Conservation (phyloP, 2,329 filamentous ascomycete species). For the Calonectria naviculata region DNA sequence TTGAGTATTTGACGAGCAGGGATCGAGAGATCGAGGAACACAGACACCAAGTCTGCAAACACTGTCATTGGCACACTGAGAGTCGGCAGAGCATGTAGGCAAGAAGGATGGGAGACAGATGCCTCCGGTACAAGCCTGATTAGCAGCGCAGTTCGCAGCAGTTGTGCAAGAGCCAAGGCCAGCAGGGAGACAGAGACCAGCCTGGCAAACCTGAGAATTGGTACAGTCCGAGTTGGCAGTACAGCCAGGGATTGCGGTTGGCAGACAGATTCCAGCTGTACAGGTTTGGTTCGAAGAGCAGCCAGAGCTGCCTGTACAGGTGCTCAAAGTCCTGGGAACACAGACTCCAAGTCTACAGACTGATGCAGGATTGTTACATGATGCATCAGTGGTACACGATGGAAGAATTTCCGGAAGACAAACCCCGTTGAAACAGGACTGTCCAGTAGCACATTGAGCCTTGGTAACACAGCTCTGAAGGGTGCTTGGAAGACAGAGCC, state of each 20-base stretch:
- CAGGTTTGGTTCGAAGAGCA: background rate
- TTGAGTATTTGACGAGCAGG: background rate
- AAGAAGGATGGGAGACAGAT: slow-evolving; percentile 3
- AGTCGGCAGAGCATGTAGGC: background rate
- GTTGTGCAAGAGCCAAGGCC: background rate
- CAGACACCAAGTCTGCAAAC: slow-evolving; percentile 10
- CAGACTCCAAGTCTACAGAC: slow-evolving; percentile 14
- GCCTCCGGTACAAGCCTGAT: background rate
- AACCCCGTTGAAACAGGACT: background rate
- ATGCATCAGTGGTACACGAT: background rate
- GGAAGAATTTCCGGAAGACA: slow-evolving; percentile 3
- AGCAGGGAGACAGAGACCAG: slow-evolving; percentile 5
- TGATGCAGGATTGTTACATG: background rate
- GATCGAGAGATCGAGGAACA: background rate
- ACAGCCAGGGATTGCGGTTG: background rate
- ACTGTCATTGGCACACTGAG: background rate
- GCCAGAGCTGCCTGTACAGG: background rate
- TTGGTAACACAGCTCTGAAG: background rate
- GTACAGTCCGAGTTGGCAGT: background rate
- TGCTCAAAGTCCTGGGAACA: background rate
- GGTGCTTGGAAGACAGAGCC: background rate
- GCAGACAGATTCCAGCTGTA: slow-evolving; percentile 3
- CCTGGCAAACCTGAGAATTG: background rate
- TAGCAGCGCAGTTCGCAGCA: background rate
- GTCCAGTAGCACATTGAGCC: background rate